Evolutionary conservation across 2,329 filamentous ascomycete species (phyloP).

Genomic region (Tolypocladium sp.): DNA sequence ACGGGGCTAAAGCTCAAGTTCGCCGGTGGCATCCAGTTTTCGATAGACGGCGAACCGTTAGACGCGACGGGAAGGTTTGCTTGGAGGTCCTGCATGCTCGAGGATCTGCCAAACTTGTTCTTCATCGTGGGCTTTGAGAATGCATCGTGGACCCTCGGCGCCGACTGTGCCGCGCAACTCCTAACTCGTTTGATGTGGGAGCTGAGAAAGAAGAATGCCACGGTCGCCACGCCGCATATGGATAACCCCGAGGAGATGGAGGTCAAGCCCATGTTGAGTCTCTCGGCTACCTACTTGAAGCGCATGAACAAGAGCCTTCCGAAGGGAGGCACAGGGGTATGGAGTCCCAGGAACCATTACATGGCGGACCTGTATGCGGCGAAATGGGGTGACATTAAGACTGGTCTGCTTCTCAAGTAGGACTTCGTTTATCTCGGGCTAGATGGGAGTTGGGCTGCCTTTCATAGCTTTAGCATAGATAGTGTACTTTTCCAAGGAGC

Average conservation of each 20-base stretch:
- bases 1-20: conserved; percentile 51
- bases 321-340: conserved; percentile 29
- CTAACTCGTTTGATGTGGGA: conserved; percentile 39
- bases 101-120: conserved; percentile 51
- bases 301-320: conserved; percentile 31
- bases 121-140: conserved; percentile 53
- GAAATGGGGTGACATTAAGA: conserved; percentile 18
- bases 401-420: conserved; percentile 7
- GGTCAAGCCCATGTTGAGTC: conserved; percentile 27
- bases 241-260: conserved; percentile 24
- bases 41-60: conserved; percentile 39
- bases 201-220: conserved; percentile 34
- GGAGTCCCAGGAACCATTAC: conserved; percentile 21
- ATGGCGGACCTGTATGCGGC: conserved; percentile 17
- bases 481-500: no score
- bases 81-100: conserved; percentile 54
- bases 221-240: conserved; percentile 32
- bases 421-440: no score
- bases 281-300: conserved; percentile 43
- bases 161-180: conserved; percentile 42
- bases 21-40: conserved; percentile 40
- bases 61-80: conserved; percentile 34
- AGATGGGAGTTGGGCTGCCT: not conserved
- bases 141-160: conserved; percentile 53
- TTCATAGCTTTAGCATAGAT: not conserved